Evolutionary conservation across 2,329 filamentous ascomycete species (phyloP).

Genomic region (Aspergillus sp.): DNA sequence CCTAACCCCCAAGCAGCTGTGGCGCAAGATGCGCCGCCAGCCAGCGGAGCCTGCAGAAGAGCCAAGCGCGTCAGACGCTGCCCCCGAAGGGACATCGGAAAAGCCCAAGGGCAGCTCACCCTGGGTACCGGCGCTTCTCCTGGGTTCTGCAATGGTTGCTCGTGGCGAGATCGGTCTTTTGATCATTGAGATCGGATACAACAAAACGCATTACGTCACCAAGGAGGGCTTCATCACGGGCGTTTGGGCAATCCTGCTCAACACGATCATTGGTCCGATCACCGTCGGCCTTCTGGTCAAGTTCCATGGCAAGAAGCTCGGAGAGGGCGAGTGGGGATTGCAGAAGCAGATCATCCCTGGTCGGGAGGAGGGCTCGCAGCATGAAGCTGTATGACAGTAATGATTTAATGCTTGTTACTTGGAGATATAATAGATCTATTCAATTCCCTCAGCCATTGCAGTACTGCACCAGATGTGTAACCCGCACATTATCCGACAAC

Average conservation of each 20-base stretch:
- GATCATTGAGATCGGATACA: slow-evolving; percentile 24
- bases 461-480: too few relatives aligned
- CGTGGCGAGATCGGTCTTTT: slow-evolving; percentile 25
- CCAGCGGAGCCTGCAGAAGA: not conserved
- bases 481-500: too few relatives aligned
- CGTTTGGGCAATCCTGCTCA: slow-evolving; percentile 24
- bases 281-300: slow-evolving; percentile 18
- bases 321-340: slow-evolving; percentile 13
- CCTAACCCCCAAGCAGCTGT: not conserved
- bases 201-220: slow-evolving; percentile 33
- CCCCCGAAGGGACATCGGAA: not conserved
- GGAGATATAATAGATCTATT: too few relatives aligned
- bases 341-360: slow-evolving; percentile 4
- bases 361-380: too few relatives aligned
- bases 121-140: slow-evolving; percentile 15
- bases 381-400: too few relatives aligned
- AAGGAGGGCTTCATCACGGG: slow-evolving; percentile 19
- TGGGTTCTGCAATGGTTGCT: slow-evolving; percentile 25
- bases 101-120: slow-evolving; percentile 1
- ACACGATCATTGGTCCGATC: slow-evolving; percentile 23
- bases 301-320: slow-evolving; percentile 8
- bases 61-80: not conserved
- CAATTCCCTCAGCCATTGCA: too few relatives aligned
- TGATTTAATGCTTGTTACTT: too few relatives aligned
- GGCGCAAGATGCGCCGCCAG: not conserved